Conservation (phyloP, 192 early-diverging fungal species). For the Umbelopsis ramanniana region DNA sequence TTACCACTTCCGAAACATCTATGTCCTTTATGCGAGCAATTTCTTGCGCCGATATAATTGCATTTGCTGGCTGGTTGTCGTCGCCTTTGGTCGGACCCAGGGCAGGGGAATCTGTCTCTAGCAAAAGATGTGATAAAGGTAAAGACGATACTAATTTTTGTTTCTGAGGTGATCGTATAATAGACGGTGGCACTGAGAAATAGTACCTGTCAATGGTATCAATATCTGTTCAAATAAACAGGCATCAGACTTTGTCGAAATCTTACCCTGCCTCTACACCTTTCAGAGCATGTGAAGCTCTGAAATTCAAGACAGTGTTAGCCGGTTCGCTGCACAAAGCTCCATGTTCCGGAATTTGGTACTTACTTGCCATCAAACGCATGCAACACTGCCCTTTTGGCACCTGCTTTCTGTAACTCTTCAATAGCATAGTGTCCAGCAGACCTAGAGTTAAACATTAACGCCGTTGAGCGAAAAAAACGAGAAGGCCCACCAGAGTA, state of each 20-base stretch:
- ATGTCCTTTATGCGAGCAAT: slow-evolving; percentile 55
- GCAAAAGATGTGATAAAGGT: slow-evolving; percentile 52
- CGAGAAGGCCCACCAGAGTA: too few species aligned
- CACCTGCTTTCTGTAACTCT: slow-evolving; percentile 49
- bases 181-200: slow-evolving; percentile 62
- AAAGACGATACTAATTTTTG: slow-evolving; percentile 49
- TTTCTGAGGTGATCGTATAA: slow-evolving; percentile 51
- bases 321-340: background rate
- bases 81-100: slow-evolving; percentile 52
- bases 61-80: slow-evolving; percentile 55
- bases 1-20: slow-evolving; percentile 51
- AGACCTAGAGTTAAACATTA: slow-evolving; percentile 19
- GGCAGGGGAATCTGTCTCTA: slow-evolving; percentile 63
- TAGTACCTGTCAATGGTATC: slow-evolving; percentile 32
- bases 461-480: background rate
- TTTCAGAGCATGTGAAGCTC: slow-evolving; percentile 46
- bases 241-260: background rate
- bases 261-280: slow-evolving; percentile 44
- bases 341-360: background rate
- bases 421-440: slow-evolving; percentile 61
- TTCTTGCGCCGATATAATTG: slow-evolving; percentile 48
- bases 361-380: slow-evolving; percentile 60
- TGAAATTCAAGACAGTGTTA: background rate
- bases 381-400: slow-evolving; percentile 55
- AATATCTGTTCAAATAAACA: background rate